Conservation (phyloP, 2,329 filamentous ascomycete species). For the Nigrospora osmanthi region DNA sequence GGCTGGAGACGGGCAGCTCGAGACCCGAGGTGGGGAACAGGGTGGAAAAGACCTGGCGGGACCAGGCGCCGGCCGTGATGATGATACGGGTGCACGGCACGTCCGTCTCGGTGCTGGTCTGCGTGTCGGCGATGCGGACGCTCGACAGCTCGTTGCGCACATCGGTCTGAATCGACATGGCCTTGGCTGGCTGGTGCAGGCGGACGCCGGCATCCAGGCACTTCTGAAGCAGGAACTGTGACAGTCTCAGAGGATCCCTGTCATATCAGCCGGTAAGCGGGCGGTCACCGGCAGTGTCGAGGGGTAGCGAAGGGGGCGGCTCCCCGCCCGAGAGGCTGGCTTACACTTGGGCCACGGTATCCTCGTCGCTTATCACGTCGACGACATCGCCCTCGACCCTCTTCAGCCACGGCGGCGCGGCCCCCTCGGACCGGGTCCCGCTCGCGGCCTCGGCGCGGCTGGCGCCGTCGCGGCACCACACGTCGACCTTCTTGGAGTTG, state of each 20-base stretch:
- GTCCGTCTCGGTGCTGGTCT: constrained; percentile 34
- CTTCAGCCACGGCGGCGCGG: constrained; percentile 51
- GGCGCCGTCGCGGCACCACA: constrained; percentile 59
- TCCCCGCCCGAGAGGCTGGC: constrained; percentile 15
- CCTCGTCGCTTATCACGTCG: constrained; percentile 53
- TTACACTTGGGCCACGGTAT: constrained; percentile 57
- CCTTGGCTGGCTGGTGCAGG: constrained; percentile 56
- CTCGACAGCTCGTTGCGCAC: constrained; percentile 39
- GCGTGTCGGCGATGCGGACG: constrained; percentile 39
- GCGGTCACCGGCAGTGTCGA: neutral
- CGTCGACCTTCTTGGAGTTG: constrained; percentile 40
- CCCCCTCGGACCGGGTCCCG: constrained; percentile 22
- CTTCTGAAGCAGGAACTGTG: constrained; percentile 53
- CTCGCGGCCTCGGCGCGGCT: constrained; percentile 50
- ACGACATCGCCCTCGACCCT: constrained; percentile 45
- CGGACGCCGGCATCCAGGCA: constrained; percentile 53
- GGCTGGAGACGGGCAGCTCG: constrained; percentile 47
- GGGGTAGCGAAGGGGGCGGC: neutral
- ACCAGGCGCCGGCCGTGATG: constrained; percentile 66
- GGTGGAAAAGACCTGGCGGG: constrained; percentile 51
- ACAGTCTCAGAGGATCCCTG: constrained; percentile 61
- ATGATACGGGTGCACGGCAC: constrained; percentile 59
- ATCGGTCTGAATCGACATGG: constrained; percentile 44
- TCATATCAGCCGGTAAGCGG: constrained; percentile 2
- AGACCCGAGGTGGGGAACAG: constrained; percentile 53